A percentile compares a stretch with the other conserved stretches of the same genome.
phyloP scores from a whole-genome alignment of 1,284 basidiomycete species.

The Testicularia cyperi region DNA sequence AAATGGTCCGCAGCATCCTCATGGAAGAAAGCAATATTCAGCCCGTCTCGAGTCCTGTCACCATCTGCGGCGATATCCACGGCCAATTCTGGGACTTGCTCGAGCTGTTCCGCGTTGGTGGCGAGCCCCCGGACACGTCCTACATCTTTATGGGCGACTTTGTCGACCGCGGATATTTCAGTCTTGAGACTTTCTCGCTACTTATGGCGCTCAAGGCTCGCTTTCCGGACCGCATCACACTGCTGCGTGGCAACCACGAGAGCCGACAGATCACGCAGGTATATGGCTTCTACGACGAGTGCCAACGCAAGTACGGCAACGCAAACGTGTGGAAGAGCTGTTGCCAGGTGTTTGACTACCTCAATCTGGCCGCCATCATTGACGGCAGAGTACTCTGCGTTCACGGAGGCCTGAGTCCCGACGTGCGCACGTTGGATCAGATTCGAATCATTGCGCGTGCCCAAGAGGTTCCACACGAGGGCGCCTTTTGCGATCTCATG shows the following conservation, averaged over 20 bases:
- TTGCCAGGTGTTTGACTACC: conserved; percentile 99
- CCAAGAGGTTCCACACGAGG: conserved; percentile 96
- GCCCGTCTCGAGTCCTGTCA: conserved; percentile 84
- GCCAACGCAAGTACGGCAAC: conserved; percentile 88
- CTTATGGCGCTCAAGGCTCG: conserved; percentile 86
- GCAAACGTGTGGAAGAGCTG: conserved; percentile 98
- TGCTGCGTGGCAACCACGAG: conserved; percentile 92
- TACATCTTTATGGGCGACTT: conserved; percentile 99
- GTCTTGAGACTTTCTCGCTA: conserved; percentile 89
- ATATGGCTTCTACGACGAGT: conserved; percentile 93
- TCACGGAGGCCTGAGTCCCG: conserved; percentile 93
- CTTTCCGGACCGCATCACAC: conserved; percentile 87
- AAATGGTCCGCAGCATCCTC: conserved; percentile 77
- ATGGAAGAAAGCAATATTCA: conserved; percentile 96
- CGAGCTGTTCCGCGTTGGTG: conserved; percentile 85
- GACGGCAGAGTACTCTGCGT: conserved; percentile 99
- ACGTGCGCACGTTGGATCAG: conserved; percentile 98
- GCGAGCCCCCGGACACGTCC: conserved; percentile 81
- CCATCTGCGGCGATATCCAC: conserved; percentile 90
- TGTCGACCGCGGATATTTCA: conserved; percentile 94
- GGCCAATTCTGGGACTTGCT: conserved; percentile 95
- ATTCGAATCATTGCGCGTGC: conserved; percentile 97
- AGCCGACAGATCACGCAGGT: conserved; percentile 95
- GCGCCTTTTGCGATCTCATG: conserved; percentile 89
- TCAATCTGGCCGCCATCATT: conserved; percentile 92